Percentiles rank a stretch among this genome's conserved stretches.
phyloP scores from a whole-genome alignment of 2,329 filamentous ascomycete species.

The Harringtonia aguacate region DNA sequence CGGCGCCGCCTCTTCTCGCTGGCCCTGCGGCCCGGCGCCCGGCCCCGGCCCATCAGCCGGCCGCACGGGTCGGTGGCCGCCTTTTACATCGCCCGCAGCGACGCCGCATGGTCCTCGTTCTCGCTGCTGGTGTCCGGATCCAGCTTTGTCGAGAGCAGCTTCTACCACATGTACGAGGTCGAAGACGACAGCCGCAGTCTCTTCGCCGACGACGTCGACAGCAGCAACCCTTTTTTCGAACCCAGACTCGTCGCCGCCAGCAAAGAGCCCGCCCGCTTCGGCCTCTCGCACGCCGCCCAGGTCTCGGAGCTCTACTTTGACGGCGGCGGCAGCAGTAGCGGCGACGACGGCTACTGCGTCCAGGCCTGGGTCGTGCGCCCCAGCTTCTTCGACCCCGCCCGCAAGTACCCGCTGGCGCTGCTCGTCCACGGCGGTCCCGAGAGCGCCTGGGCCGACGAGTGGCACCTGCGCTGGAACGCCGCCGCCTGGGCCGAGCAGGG shows the following conservation, averaged over 20 bases:
- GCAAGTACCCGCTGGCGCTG: constrained; percentile 26
- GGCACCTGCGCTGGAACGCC: constrained; percentile 33
- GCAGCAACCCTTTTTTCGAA: constrained; percentile 3
- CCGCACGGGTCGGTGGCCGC: constrained; percentile 16
- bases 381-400: constrained; percentile 22
- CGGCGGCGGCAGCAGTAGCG: too few relatives aligned
- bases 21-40: constrained; percentile 18
- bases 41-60: constrained; percentile 13
- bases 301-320: constrained; percentile 29
- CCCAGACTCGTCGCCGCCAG: constrained; percentile 19
- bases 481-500: constrained; percentile 50
- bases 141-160: constrained; percentile 25
- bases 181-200: background rate
- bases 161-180: constrained; percentile 24
- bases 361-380: constrained; percentile 30
- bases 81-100: constrained; percentile 11
- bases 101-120: constrained; percentile 1
- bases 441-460: constrained; percentile 37
- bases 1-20: constrained; percentile 22
- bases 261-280: constrained; percentile 20
- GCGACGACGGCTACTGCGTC: constrained; percentile 18
- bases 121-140: constrained; percentile 25
- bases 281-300: constrained; percentile 22
- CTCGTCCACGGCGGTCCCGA: constrained; percentile 30
- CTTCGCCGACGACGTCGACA: background rate